Base-by-base conservation (phyloP, 2,329 filamentous ascomycete genomes). In the Aspergillus pseudoterreus region DNA sequence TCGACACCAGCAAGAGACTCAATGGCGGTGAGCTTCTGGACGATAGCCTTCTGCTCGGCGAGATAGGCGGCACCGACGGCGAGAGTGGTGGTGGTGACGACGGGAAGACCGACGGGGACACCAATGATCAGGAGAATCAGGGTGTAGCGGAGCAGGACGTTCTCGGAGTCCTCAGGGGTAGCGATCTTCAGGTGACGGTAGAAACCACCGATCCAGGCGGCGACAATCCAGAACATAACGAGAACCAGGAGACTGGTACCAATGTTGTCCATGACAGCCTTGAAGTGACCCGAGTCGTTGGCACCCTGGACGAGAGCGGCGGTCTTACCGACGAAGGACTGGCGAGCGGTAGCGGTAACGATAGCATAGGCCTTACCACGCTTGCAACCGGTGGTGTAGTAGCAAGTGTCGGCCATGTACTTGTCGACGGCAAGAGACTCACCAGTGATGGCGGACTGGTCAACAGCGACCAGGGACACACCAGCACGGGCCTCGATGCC, bases 371-470 rank as follows among this genome's bases (percentile, higher is more conserved):
- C 83, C 76, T 88, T 88, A 66, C 87, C 86, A 69, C 87, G 86
- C 81, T 90, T 90, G 79, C 87, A 90, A 63, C 87, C 86, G 57
- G 87, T 90, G 56, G 87, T 90, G 78, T 90, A 90, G 80, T 88
- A 90, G 67, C 86, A 79, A 56, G 80, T 76, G 65, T 90, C 87
- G 56, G 85, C 84, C 82, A 90, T 87, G 76, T 87, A 70, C 67
- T 70, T 70, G 64, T 70, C 68, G 60, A 70, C 68, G 59, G 87
- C 87, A 59, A 90, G 83, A 55, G 87, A 90, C 73, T 90, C 87
- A 75, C 87, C 87, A 62, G 87, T 90, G 73, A 90, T 90, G 72
- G 87, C 86, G 67, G 86, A 89, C 76, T 90, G 86, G 77, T 90
- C 87, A 63, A 83, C 82, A 58, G 87, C 86, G 65, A 89, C 76